Base-by-base conservation (phyloP, 495 filamentous ascomycete species). In the Aspergillus asperescens region DNA sequence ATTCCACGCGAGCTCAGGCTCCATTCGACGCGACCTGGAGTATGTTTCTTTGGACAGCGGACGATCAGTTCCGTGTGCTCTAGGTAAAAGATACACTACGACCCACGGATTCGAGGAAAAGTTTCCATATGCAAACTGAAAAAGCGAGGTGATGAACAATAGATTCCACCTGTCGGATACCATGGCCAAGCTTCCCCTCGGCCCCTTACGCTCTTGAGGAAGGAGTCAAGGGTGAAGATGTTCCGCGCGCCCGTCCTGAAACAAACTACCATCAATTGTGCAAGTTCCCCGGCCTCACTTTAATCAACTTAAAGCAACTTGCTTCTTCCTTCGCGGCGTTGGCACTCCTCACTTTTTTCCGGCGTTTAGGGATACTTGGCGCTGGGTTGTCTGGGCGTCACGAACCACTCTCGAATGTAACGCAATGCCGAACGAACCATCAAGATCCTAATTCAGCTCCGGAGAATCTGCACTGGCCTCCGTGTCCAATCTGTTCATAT, bases 221-320 rank as follows among this genome's bases (percentile, higher is more conserved):
- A n/a, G n/a, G n/a, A n/a, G n/a, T n/a, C n/a, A n/a, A n/a, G n/a
- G n/a, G n/a, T n/a, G n/a, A n/a, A n/a, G 34, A 28, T n/a, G 1
- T 53, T 60, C 56, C 50, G 57, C 57, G 48, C 10, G 6, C 19
- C n/a, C 13, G 18, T 19, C 31, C 40, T 60, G 57, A 60, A 60
- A 56, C 57, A 52, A 31, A 12, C 57, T 54, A 54, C 44, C 15
- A 13, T 56, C 54, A 44, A 55, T 61, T 44, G 50, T 57, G 58
- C 54, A 56, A 61, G 54, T 52, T 49, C 45, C 50, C 45, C 50
- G 35, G 58, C 55, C 47, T 53, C 58, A 57, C 32, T 23, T 57
- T 28, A 45, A 48, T 51, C 28, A n/a, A n/a, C n/a, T n/a, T n/a
- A n/a, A n/a, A n/a, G n/a, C n/a, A n/a, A n/a, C n/a, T n/a, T n/a